Evolutionary conservation across 257 asterid genomes (phyloP), one percentile per base, ranked within the genome.

Genomic region (Buddleja alternifolia): DNA sequence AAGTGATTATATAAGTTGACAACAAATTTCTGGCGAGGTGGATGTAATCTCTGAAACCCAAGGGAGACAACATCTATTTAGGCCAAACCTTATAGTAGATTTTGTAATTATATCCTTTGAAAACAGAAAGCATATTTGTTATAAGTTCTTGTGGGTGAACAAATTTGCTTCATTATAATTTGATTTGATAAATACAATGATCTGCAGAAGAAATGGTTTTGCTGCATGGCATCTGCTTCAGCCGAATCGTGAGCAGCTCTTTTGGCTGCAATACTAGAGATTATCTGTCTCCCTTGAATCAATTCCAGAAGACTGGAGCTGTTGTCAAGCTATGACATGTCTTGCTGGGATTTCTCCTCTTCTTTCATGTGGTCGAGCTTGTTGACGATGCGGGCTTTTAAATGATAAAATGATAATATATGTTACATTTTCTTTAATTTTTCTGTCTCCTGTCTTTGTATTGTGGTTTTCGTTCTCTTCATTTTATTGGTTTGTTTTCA

Each of bases 191-290:
- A 20, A 6, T 53, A 41, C n/a, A 20, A 56, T 39, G 23, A 44
- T 63, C 73, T 75, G 80, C 84, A 82, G 88, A 85, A 85, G 78
- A 85, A 85, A 70, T 85, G 90, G 90, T 82, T 85, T 55, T 85
- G 90, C 85, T 85, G 88, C 81, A 76, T 85, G 83, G 74, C 62
- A 11, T 77, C 85, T 54, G 78, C 83, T 50, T 51, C 78, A 16
- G 81, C 82, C 0, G 87, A 82, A 53, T 77, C 70, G 20, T 41
- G 42, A 76, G 55, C 57, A 24, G 58, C 71, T 40, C 69, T 63
- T 19, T 41, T 57, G 70, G 63, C 57, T 41, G 39, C 71, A n/a
- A 10, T 14, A 51, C 39, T 11, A 42, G 40, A 50, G 55, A 16
- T 44, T 29, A 42, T 10, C 40, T 57, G 23, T 45, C 63, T 29